Evolutionary conservation across 805 yeast genomes (phyloP), one percentile per base, ranked within the genome.

Genomic region (Hanseniaspora pseudoguilliermondii): DNA sequence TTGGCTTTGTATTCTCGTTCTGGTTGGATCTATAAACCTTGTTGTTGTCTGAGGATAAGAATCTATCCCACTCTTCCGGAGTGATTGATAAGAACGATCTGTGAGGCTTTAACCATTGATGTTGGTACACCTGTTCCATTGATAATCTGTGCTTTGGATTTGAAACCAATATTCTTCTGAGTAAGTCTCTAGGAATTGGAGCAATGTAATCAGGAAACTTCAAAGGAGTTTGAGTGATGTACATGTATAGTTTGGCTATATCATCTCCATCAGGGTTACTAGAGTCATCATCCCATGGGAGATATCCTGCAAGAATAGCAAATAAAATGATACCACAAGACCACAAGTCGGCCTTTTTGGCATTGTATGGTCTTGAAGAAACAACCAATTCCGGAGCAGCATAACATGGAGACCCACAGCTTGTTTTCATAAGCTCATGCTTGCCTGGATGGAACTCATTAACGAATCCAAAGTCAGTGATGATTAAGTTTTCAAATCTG

Each of bases 311-410:
- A 49, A 93, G 74, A 96, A 93, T 93, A 11, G 97, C 97, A 66
- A 89, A 93, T 44, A 93, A 71, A 54, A 93, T 93, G 32, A 93
- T 90, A 58, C 98, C 98, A 63, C 95, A 81, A 0, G 96, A 87
- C 98, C 98, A 93, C 44, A 90, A 84, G 70, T 93, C 98, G 35
- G 88, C 97, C 69, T 88, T 89, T 59, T 88, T 79, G 23, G 96
- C 97, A 61, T 86, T 88, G 66, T 93, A 93, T 16, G 95, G 89
- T 54, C 82, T 78, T 60, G 82, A 86, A 13, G 91, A 84, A 34
- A 89, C 83, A 3, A 93, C 98, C 57, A 93, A 72, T 67, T 93
- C 98, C 0, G 98, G 98, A 1, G 98, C 98, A 0, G 98, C 98
- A 69, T 91, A 91, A 68, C 98, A 91, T 0, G 98, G 98, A 2